These are phyloP conservation scores for Claviceps maximensis DNA, from an alignment of 2,329 filamentous ascomycete genomes.

Conservation along the genomic window DNA sequence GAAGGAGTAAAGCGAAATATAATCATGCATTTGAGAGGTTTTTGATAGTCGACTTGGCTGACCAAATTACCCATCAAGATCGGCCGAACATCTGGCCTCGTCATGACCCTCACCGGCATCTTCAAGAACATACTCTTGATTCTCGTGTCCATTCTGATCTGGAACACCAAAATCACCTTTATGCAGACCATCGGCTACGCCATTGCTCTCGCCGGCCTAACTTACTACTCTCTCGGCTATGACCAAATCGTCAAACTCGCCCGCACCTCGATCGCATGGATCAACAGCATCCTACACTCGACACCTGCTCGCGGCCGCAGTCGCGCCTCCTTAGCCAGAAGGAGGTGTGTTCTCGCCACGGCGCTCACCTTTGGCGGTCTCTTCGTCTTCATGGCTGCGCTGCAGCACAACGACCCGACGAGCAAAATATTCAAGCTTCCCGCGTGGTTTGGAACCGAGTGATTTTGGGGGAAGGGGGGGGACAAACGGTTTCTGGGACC, in stretches of 20 bases:
- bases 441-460: constrained; percentile 8
- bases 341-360: constrained; percentile 8
- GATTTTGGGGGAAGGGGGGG: not conserved
- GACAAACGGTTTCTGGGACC: too few relatives aligned
- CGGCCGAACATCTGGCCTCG: constrained; percentile 74
- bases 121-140: constrained; percentile 82
- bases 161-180: constrained; percentile 55
- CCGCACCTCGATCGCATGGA: constrained; percentile 13
- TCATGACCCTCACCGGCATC: constrained; percentile 75
- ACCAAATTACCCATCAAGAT: constrained; percentile 45
- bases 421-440: not conserved
- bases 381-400: constrained; percentile 9
- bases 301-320: constrained; percentile 8
- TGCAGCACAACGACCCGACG: constrained; percentile 6
- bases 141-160: constrained; percentile 61
- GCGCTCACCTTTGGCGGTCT: constrained; percentile 5
- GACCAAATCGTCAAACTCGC: constrained; percentile 18
- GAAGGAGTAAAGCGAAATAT: not conserved
- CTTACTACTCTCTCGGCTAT: constrained; percentile 34
- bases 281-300: constrained; percentile 11
- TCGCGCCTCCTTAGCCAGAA: constrained; percentile 3
- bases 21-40: not conserved
- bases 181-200: constrained; percentile 69
- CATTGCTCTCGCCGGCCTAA: constrained; percentile 45
- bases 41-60: not conserved